Evolutionary conservation across 139 green algal genomes (phyloP), one percentile per base, ranked within the genome.

Genomic region (Asterochloris sp.): DNA sequence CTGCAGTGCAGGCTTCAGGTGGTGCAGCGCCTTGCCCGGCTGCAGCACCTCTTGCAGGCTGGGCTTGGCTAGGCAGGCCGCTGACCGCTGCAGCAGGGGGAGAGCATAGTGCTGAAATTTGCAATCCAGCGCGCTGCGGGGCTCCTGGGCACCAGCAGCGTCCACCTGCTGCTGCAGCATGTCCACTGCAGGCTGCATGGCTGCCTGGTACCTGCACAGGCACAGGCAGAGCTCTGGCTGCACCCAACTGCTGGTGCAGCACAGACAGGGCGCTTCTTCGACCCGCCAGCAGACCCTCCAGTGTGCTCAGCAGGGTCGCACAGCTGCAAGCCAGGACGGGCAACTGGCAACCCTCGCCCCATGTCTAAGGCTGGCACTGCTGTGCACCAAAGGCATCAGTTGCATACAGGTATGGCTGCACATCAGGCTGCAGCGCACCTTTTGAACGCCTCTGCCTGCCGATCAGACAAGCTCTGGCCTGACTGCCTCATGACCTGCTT

Each of bases 111-210:
- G 26, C 10, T 29, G 69, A 68, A 94, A 94, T 11, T 24, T 28
- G 0, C 47, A 24, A 60, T 94, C 88, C 17, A 79, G 73, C 10
- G 86, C 87, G 13, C 87, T 85, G 10, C 83, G 83, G 12, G 86
- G 74, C 13, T 78, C 69, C 24, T 74, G 27, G 64, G 29, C 76
- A 0, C 69, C 82, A 1, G 84, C 78, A 12, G 73, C 82, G 54
- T 76, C 76, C 13, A 95, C 62, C 28, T 90, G 85, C n/a, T 83
- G 82, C 82, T 93, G 84, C 68, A 95, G 84, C 26, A 78, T 47
- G n/a, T 89, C 38, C 13, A 91, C 62, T 0, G 88, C 85, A 14
- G 89, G 91, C 0, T 87, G 80, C 83, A 93, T 91, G 27, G 93
- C 80, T 0, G 90, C 87, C 21, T 74, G 23, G 74, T 91, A 94